Percentiles rank a stretch among this genome's conserved stretches.
phyloP scores from a whole-genome alignment of 2,329 filamentous ascomycete genomes.

The Colletotrichum gloeosporioides region DNA sequence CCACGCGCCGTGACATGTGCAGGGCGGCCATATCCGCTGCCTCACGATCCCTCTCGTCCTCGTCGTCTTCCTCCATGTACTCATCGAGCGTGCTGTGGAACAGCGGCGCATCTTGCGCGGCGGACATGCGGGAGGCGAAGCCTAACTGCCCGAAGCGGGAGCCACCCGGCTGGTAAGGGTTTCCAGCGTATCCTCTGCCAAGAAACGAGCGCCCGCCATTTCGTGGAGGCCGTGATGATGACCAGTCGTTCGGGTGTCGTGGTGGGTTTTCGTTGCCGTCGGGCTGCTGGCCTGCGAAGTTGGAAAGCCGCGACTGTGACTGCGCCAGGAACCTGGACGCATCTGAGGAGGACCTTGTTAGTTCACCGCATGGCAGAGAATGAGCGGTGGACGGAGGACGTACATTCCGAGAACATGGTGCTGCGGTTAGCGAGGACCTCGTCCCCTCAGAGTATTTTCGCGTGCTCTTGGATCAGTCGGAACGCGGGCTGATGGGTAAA shows the following conservation, averaged over 20 bases:
- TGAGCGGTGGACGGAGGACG: constrained; percentile 40
- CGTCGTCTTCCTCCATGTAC: constrained; percentile 91
- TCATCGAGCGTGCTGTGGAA: constrained; percentile 93
- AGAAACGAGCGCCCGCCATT: constrained; percentile 47
- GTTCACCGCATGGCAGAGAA: background rate
- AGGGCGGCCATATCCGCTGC: constrained; percentile 94
- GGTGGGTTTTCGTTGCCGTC: constrained; percentile 45
- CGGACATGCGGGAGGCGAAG: constrained; percentile 78
- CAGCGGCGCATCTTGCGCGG: constrained; percentile 82
- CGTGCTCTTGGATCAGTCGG: background rate
- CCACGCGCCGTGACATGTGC: constrained; percentile 86
- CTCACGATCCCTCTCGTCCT: constrained; percentile 87
- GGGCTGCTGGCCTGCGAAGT: constrained; percentile 67
- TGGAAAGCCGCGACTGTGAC: constrained; percentile 88
- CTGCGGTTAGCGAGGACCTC: constrained; percentile 19
- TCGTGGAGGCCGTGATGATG: constrained; percentile 35
- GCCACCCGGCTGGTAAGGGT: constrained; percentile 75
- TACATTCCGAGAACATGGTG: constrained; percentile 79
- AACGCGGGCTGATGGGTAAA: constrained; percentile 8
- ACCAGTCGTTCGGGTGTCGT: constrained; percentile 40
- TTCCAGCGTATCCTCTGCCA: constrained; percentile 59
- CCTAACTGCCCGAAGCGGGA: constrained; percentile 76
- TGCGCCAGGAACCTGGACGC: constrained; percentile 95
- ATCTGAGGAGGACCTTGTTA: constrained; percentile 61
- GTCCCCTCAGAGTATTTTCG: constrained; percentile 12